Conservation (phyloP, 2,329 filamentous ascomycete species). For the Calonectria pauciramosa region DNA sequence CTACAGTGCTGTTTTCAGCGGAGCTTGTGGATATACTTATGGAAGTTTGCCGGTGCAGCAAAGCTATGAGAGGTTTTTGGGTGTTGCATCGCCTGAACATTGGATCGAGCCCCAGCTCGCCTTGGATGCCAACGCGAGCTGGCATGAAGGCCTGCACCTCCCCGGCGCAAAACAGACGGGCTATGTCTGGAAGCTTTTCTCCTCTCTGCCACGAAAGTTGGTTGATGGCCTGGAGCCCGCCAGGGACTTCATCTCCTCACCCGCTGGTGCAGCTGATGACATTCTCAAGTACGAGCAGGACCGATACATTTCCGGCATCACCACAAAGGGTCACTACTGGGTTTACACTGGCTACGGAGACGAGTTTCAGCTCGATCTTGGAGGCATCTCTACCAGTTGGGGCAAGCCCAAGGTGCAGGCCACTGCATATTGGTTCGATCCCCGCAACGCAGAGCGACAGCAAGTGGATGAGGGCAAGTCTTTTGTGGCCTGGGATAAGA, state of each 20-base stretch:
- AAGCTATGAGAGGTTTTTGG: background rate
- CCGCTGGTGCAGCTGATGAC: background rate
- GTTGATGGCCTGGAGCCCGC: background rate
- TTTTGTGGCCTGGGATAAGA: background rate
- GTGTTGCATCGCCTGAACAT: background rate
- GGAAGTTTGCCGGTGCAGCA: background rate
- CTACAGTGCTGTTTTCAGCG: background rate
- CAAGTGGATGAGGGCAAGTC: background rate
- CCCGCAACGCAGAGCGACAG: background rate
- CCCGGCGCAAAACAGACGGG: background rate
- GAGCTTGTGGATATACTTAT: background rate
- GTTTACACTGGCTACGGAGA: background rate
- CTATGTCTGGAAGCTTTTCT: constrained; percentile 3
- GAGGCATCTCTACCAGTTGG: background rate
- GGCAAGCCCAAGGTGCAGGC: background rate
- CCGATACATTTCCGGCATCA: background rate
- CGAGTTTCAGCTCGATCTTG: background rate
- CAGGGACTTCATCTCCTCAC: background rate
- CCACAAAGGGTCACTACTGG: background rate
- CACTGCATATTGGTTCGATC: background rate
- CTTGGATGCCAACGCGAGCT: background rate
- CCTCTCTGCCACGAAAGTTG: background rate
- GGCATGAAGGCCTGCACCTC: background rate
- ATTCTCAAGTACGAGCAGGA: background rate
- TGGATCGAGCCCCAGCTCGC: background rate